A percentile compares a stretch with the other conserved stretches of the same genome.
phyloP scores from a whole-genome alignment of 2,329 filamentous ascomycete species.

The Sodiomyces alkalinus region DNA sequence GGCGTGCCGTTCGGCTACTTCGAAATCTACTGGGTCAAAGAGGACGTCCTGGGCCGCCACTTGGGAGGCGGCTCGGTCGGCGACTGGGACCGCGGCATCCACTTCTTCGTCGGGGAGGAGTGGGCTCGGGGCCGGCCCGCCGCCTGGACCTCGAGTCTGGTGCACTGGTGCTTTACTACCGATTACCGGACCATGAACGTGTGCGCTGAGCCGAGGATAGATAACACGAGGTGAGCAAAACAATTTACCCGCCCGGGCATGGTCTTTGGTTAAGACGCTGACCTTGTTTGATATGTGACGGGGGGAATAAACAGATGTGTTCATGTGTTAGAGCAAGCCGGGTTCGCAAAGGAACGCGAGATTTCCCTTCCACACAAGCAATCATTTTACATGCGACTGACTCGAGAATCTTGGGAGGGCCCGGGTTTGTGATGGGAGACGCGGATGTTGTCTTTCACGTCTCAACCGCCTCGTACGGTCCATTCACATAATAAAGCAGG shows the following conservation, averaged over 20 bases:
- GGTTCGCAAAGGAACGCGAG: conserved; percentile 79
- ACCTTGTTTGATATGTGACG: too few species aligned
- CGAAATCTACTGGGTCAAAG: conserved; percentile 96
- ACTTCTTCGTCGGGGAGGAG: conserved; percentile 81
- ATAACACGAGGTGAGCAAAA: conserved; percentile 63
- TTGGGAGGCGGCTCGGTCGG: conserved; percentile 47
- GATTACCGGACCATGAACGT: conserved; percentile 73
- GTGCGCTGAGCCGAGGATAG: conserved; percentile 76
- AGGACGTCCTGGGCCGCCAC: conserved; percentile 62
- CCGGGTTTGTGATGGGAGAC: conserved; percentile 36
- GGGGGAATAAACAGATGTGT: conserved; percentile 23
- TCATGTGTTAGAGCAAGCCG: conserved; percentile 53
- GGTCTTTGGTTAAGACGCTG: too few species aligned
- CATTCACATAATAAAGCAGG: neutral
- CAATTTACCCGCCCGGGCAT: neutral
- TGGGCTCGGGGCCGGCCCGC: conserved; percentile 75
- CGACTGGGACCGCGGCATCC: conserved; percentile 79
- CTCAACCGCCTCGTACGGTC: neutral
- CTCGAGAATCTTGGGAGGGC: conserved; percentile 65
- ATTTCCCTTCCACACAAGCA: conserved; percentile 87
- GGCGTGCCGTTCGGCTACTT: conserved; percentile 94
- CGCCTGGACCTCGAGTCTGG: conserved; percentile 68
- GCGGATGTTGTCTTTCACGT: neutral
- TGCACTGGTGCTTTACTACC: conserved; percentile 70
- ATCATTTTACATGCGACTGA: conserved; percentile 68